A percentile compares a stretch with the other conserved stretches of the same genome.
phyloP scores from a whole-genome alignment of 164 flowering plant species.

The Chimonanthus praecox region DNA sequence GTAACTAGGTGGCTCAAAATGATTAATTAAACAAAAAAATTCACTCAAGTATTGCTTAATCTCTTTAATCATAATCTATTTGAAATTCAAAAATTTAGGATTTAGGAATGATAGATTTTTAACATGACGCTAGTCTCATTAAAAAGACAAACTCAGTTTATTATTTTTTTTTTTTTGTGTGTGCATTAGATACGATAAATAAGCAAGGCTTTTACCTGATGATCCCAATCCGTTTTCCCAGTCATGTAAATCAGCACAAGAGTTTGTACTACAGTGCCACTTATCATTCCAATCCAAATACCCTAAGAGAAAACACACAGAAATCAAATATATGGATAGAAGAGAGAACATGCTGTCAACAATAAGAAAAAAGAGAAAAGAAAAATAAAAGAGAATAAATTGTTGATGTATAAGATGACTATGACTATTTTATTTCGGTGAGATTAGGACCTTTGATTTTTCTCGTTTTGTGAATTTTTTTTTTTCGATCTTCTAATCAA shows the following conservation, averaged over 20 bases:
- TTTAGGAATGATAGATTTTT: background rate
- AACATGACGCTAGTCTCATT: background rate
- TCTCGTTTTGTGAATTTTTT: no score
- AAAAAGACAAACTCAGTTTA: no score
- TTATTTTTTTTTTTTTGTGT: background rate
- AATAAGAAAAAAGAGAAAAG: background rate
- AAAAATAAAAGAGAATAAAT: background rate
- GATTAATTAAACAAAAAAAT: background rate
- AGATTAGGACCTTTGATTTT: background rate
- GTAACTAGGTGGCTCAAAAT: no score
- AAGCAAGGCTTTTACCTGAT: conserved; percentile 17
- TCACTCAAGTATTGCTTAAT: background rate
- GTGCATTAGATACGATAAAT: background rate
- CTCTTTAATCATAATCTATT: no score
- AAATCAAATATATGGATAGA: background rate
- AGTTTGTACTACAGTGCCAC: conserved; percentile 26
- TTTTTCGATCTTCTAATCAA: no score
- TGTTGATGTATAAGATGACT: no score
- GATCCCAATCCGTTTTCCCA: conserved; percentile 33
- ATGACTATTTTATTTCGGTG: background rate
- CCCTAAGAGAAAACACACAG: conserved; percentile 15
- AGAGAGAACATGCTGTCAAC: background rate
- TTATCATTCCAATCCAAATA: conserved; percentile 36
- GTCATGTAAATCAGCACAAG: conserved; percentile 25
- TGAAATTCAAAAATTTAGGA: background rate